Evolutionary conservation across 768 basidiomycete genomes (phyloP), one percentile per base, ranked within the genome.

Genomic region (Tricholoma saponaceum): DNA sequence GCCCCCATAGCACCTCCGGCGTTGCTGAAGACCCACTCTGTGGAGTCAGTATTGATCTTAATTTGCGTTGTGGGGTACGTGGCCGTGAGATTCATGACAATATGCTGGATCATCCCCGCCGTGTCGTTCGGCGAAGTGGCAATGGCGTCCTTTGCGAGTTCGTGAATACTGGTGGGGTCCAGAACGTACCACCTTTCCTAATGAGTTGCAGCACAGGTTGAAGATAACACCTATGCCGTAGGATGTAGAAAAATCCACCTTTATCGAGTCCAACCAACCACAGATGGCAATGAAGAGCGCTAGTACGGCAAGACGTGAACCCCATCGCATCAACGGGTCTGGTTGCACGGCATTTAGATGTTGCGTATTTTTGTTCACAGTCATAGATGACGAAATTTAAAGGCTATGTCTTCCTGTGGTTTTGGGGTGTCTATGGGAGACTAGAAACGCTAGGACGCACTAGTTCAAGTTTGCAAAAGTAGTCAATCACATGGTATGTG

Each of bases 1-100:
- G 88, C 88, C 43, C 95, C 95, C 95, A 96, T 98, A 0, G 95
- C 95, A 58, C 97, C 97, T 10, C 95, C 97, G 0, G 96, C 95
- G 65, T 98, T 98, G 78, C 86, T 98, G 74, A 96, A 90, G 23
- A 97, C 83, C 96, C 96, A 98, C 66, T 98, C 95, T 35, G 77
- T 76, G 20, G 81, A 68, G 74, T 88, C 65, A 51, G 83, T 62
- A 68, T 85, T 83, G 60, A 91, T 56, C 18, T 73, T 75, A 41
- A 85, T 79, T n/a, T 76, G 60, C 28, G 77, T 76, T 50, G 81
- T 66, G 0, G 91, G 84, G 69, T 95, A 89, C 1, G 84, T 86
- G 14, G 74, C 70, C 6, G 86, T 87, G 60, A 98, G 87, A 70
- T 93, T 91, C 25, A 82, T 67, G 57, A 95, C 76, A 62, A 98